Evolutionary conservation across 2,329 filamentous ascomycete species (phyloP), one percentile per base, ranked within the genome.

Genomic region (Microdochium trichocladiopsis): DNA sequence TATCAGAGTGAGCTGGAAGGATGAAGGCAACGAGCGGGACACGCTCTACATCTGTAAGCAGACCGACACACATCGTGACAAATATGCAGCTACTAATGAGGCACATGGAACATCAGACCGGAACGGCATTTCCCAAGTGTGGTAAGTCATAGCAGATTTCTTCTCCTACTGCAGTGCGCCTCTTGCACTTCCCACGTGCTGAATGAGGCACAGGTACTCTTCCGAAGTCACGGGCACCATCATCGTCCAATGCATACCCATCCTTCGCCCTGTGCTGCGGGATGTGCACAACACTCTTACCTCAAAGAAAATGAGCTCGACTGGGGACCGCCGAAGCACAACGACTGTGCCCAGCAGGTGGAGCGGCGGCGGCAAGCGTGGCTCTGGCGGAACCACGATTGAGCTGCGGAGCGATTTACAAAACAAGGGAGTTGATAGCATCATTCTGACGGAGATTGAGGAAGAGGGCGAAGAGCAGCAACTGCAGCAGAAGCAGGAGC

Each of bases 151-250:
- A 18, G 18, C 31, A 11, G 6, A 16, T 12, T 10, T 33, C 33
- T 31, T 36, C 18, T 21, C 24, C 11, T 16, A 10, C n/a, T n/a
- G n/a, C n/a, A n/a, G n/a, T n/a, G n/a, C n/a, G n/a, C n/a, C n/a
- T n/a, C n/a, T n/a, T n/a, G n/a, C n/a, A n/a, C n/a, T 33, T 28
- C 41, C 18, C 12, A 28, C 12, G 43, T 14, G 31, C 50, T 51
- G 25, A 49, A 14, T 51, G 48, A 12, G 37, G 25, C 16, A 21
- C 33, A 63, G 66, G 64, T 72, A 77, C 61, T 77, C 74, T 0
- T 76, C 75, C 16, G 77, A 80, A 61, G 67, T 79, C 51, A 69
- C 74, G 9, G 76, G 76, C 51, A 79, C 77, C 24, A 77, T 80
- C 56, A 78, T 80, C 45, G 77, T 79, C 3, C 76, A 79, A 57